These are phyloP conservation scores for Trichophyton mentagrophytes DNA, from an alignment of 2,329 filamentous ascomycete genomes.

Conservation along the genomic window DNA sequence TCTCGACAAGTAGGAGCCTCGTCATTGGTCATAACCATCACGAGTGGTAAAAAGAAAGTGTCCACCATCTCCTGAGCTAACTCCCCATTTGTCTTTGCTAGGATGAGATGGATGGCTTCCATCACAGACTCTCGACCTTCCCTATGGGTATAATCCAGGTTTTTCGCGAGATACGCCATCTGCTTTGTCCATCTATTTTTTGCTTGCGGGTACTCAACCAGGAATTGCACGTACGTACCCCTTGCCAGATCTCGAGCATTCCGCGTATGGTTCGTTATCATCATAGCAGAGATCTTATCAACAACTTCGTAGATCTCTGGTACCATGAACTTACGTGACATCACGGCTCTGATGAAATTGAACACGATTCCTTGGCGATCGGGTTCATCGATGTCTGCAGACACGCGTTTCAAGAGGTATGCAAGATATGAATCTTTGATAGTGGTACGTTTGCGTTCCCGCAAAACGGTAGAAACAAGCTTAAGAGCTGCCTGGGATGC, in stretches of 20 bases:
- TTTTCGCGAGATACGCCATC: conserved; percentile 74
- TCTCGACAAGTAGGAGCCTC: conserved; percentile 74
- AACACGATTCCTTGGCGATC: conserved; percentile 88
- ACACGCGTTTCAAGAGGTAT: conserved; percentile 66
- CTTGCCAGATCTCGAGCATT: conserved; percentile 77
- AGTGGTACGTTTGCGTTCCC: conserved; percentile 61
- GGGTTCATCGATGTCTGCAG: conserved; percentile 82
- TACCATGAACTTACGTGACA: conserved; percentile 74
- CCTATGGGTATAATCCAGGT: conserved; percentile 78
- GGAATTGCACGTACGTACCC: conserved; percentile 84
- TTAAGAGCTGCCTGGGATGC: conserved; percentile 80
- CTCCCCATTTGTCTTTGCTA: conserved; percentile 71
- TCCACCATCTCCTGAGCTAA: conserved; percentile 70
- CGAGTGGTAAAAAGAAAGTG: conserved; percentile 72
- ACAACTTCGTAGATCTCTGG: conserved; percentile 81
- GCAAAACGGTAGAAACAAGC: conserved; percentile 69
- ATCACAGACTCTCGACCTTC: conserved; percentile 85
- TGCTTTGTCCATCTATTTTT: conserved; percentile 83
- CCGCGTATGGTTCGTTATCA: conserved; percentile 91
- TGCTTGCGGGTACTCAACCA: conserved; percentile 87
- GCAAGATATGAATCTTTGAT: conserved; percentile 74
- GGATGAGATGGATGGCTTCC: conserved; percentile 76
- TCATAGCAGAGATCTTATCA: conserved; percentile 77
- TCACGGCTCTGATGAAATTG: conserved; percentile 78
- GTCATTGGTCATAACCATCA: conserved; percentile 79